These are phyloP conservation scores for Avena sativa DNA, from an alignment of 176 grass and related monocot genomes.

Conservation along the genomic window DNA sequence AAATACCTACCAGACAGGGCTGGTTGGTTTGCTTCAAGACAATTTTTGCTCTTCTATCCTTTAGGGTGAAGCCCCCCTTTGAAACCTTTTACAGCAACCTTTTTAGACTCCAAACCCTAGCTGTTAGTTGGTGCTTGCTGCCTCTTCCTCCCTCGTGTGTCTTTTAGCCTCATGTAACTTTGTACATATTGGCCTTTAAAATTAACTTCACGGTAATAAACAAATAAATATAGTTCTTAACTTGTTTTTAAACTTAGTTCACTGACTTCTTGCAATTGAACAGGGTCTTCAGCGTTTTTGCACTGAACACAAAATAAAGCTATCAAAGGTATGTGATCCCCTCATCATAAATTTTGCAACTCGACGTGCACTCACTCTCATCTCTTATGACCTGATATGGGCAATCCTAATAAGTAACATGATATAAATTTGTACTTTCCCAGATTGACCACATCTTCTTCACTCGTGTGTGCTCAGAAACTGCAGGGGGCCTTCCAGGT, in stretches of 20 bases:
- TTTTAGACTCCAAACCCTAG: too few relatives aligned
- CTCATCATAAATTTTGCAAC: neutral
- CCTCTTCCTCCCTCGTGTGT: too few relatives aligned
- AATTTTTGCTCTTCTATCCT: too few relatives aligned
- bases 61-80: too few relatives aligned
- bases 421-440: slow-evolving; percentile 38
- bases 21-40: too few relatives aligned
- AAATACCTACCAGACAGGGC: too few relatives aligned
- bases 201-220: too few relatives aligned
- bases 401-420: slow-evolving; percentile 27
- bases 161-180: too few relatives aligned
- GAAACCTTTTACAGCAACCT: too few relatives aligned
- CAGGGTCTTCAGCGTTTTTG: slow-evolving; percentile 98
- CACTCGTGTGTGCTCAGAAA: slow-evolving; percentile 97
- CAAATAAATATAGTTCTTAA: neutral
- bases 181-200: too few relatives aligned
- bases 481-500: slow-evolving; percentile 98
- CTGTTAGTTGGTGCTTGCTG: too few relatives aligned
- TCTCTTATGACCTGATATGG: slow-evolving; percentile 33
- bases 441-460: slow-evolving; percentile 97
- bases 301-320: slow-evolving; percentile 98
- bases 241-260: slow-evolving; percentile 30
- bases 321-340: slow-evolving; percentile 76
- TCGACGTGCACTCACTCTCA: neutral
- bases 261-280: slow-evolving; percentile 35